Evolutionary conservation across 2,329 filamentous ascomycete genomes (phyloP).

Genomic region (Cercospora janseana): DNA sequence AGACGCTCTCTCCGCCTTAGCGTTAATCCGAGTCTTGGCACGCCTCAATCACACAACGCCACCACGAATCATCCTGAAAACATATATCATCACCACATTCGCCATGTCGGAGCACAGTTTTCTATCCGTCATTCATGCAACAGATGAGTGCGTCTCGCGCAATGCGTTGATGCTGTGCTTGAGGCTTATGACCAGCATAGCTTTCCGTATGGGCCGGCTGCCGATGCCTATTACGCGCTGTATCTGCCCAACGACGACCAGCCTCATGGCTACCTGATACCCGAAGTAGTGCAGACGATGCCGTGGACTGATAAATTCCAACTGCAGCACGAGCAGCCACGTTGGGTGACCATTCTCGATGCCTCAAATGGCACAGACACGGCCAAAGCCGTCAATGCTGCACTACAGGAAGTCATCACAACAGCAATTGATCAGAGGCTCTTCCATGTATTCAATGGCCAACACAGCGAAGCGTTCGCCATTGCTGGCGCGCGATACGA

Average conservation of each 20-base stretch:
- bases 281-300: conserved; percentile 58
- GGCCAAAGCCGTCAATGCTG: conserved; percentile 54
- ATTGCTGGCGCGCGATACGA: conserved; percentile 62
- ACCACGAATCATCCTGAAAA: background rate
- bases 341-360: conserved; percentile 32
- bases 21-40: background rate
- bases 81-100: background rate
- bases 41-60: background rate
- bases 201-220: conserved; percentile 49
- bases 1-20: conserved; percentile 7
- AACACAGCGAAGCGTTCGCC: conserved; percentile 76
- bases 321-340: conserved; percentile 43
- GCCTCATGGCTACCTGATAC: conserved; percentile 58
- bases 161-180: background rate
- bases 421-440: conserved; percentile 47
- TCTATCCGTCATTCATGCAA: conserved; percentile 15
- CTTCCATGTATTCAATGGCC: conserved; percentile 71
- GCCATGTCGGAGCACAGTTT: background rate
- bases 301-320: conserved; percentile 55
- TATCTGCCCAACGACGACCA: conserved; percentile 66
- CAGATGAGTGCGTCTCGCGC: conserved; percentile 14
- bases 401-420: conserved; percentile 64
- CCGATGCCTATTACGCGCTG: conserved; percentile 56
- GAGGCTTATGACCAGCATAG: background rate
- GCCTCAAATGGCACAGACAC: conserved; percentile 61